Base-by-base conservation (phyloP, 208 protist species). In the Spongospora subterranea region DNA sequence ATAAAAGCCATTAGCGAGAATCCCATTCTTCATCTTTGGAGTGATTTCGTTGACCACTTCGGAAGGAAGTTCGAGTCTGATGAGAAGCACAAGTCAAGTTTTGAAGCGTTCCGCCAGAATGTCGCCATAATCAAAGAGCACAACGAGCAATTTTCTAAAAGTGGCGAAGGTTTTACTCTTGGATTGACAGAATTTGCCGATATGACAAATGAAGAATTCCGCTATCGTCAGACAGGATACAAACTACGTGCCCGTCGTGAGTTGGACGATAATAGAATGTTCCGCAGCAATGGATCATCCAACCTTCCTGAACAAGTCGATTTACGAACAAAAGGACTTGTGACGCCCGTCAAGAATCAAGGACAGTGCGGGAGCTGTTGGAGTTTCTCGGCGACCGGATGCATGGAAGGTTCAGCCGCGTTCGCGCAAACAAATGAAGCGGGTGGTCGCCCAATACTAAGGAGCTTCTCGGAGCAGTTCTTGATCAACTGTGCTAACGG, bases 401-500 rank as follows among this genome's bases (percentile, higher is more conserved):
- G 88, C 20, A 24, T 91, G 0, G 94, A 95, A 60, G 60, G 76
- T 71, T 24, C 41, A 0, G 32, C 77, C 38, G 92, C 88, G 39
- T n/a, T 94, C 0, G 90, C 38, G 24, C 29, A 93, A 29, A 32
- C 45, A 11, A 88, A 77, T 0, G 77, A 65, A 38, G 82, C 54
- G 64, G 50, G 50, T 24, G 13, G 24, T 6, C 6, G 24, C 13
- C 50, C 50, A 24, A n/a, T n/a, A n/a, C 92, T 94, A 13, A 29
- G 92, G n/a, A 92, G 77, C 32, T 94, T 99, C 29, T 98, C 97
- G 17, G 97, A 98, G 94, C 96, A 98, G 94, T 92, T 97, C 91
- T 94, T 99, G 89, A 96, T 98, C 53, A 96, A 97, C 39, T 99
- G 97, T 93, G 97, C 77, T 88, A 0, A 17, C n/a, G 50, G 24